Conservation (phyloP, 495 filamentous ascomycete genomes). For the Endocarpon pusillum region DNA sequence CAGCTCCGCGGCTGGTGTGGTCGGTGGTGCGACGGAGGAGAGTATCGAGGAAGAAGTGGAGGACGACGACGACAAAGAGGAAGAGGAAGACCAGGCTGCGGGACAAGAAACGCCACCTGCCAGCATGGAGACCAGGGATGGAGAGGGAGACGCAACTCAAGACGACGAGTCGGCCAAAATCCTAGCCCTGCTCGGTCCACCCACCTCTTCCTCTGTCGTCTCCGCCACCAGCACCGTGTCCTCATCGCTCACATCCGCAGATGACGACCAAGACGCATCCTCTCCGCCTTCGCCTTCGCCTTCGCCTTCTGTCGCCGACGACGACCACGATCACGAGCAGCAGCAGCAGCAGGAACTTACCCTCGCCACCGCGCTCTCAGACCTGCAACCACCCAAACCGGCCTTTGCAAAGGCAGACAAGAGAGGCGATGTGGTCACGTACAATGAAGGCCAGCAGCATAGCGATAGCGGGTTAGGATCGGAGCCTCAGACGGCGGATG, state of each 20-base stretch:
- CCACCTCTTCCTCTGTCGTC: background rate
- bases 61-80: conserved; percentile 11
- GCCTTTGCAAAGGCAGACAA: too few relatives aligned
- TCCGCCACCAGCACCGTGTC: too few relatives aligned
- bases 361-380: too few relatives aligned
- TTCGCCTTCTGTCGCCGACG: too few relatives aligned
- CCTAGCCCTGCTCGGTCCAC: background rate
- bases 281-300: too few relatives aligned
- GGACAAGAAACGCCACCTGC: background rate
- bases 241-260: too few relatives aligned
- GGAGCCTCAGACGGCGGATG: conserved; percentile 21
- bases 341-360: too few relatives aligned
- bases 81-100: background rate
- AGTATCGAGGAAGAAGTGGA: conserved; percentile 16
- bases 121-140: conserved; percentile 1
- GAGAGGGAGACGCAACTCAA: conserved; percentile 4
- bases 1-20: conserved; percentile 21
- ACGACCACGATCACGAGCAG: too few relatives aligned
- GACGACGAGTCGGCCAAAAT: conserved; percentile 1
- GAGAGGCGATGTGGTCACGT: too few relatives aligned
- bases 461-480: conserved; percentile 29
- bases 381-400: too few relatives aligned
- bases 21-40: conserved; percentile 15
- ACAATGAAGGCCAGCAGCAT: too few relatives aligned
- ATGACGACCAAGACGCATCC: too few relatives aligned